Conservation (phyloP, 306 rosid genomes). For the Vigna angularis region DNA sequence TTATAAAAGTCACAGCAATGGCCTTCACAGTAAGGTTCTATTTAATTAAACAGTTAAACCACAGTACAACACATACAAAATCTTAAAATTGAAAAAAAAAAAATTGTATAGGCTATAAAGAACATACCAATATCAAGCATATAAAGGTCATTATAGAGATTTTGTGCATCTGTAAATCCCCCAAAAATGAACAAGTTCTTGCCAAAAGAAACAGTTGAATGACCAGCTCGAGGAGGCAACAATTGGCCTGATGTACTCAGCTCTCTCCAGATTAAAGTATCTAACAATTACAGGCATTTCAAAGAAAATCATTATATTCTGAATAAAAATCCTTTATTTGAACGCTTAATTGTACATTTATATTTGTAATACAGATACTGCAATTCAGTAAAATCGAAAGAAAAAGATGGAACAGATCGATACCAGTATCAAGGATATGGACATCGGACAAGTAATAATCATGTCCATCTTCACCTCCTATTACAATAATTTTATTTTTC, state of each 20-base stretch:
- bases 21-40: constrained; percentile 28
- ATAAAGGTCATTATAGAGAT: constrained; percentile 83
- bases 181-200: constrained; percentile 92
- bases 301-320: constrained; percentile 40
- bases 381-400: background rate
- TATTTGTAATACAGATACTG: background rate
- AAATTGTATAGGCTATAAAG: constrained; percentile 14
- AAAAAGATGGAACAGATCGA: constrained; percentile 30
- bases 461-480: constrained; percentile 92
- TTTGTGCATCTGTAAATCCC: constrained; percentile 96
- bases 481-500: constrained; percentile 83
- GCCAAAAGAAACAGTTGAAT: constrained; percentile 86
- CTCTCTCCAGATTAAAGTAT: constrained; percentile 93
- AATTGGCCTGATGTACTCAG: constrained; percentile 80
- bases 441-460: constrained; percentile 93
- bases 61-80: constrained; percentile 11
- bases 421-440: constrained; percentile 96
- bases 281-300: constrained; percentile 55
- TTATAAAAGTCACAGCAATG: constrained; percentile 24
- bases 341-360: constrained; percentile 3
- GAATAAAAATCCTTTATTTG: constrained; percentile 19
- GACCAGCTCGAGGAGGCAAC: constrained; percentile 96
- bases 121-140: constrained; percentile 90
- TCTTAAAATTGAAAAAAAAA: background rate
- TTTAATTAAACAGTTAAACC: constrained; percentile 29